These are phyloP conservation scores for Hirschioporus abietinus DNA, from an alignment of 768 basidiomycete genomes.

Conservation along the genomic window DNA sequence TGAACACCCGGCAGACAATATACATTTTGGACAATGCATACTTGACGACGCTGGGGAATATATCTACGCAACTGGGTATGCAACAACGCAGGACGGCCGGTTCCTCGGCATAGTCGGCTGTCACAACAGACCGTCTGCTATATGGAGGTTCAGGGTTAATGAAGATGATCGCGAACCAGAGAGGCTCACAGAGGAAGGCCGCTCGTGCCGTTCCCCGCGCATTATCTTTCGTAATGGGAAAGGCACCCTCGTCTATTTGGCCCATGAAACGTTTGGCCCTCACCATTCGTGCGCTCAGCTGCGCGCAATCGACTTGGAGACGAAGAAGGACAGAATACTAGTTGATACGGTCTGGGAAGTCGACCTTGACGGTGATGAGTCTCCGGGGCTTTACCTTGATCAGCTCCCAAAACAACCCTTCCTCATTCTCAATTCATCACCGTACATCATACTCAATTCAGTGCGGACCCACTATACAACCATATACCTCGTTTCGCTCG, in stretches of 20 bases:
- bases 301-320: constrained; percentile 35
- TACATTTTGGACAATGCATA: constrained; percentile 50
- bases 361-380: constrained; percentile 33
- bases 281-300: constrained; percentile 54
- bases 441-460: constrained; percentile 40
- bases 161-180: constrained; percentile 17
- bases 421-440: constrained; percentile 19
- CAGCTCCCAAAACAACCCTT: constrained; percentile 41
- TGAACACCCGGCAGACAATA: constrained; percentile 13
- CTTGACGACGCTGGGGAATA: constrained; percentile 37
- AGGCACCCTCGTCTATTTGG: constrained; percentile 44
- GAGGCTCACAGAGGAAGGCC: constrained; percentile 38
- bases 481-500: constrained; percentile 40
- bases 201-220: constrained; percentile 59
- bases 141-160: constrained; percentile 45
- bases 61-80: constrained; percentile 59
- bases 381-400: constrained; percentile 61
- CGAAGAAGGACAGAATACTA: constrained; percentile 21
- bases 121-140: constrained; percentile 50
- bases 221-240: constrained; percentile 26
- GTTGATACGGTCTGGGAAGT: constrained; percentile 33
- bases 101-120: constrained; percentile 56
- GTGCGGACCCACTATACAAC: constrained; percentile 50
- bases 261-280: constrained; percentile 49
- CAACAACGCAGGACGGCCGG: constrained; percentile 50